phyloP scores from a whole-genome alignment of 495 filamentous ascomycete species.

The Hypomontagnella monticulosa region DNA sequence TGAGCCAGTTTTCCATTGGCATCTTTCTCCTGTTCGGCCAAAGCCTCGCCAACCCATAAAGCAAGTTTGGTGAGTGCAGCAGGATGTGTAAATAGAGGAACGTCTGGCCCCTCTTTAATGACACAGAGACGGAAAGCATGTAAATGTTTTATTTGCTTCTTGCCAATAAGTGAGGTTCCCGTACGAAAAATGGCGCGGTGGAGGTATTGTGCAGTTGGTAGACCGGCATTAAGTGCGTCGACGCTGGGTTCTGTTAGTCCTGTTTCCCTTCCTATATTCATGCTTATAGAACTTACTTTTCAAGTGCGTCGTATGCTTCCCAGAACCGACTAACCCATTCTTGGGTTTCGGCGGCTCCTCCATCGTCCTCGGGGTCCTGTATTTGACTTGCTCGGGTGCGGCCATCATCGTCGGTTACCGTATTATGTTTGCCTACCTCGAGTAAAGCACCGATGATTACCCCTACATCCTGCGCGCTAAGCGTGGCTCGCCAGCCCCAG shows the following conservation, averaged over 20 bases:
- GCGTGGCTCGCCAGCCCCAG: constrained; percentile 97
- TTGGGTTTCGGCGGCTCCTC: constrained; percentile 61
- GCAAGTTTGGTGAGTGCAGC: constrained; percentile 92
- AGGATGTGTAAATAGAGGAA: constrained; percentile 87
- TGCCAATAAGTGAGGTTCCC: constrained; percentile 87
- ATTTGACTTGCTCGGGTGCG: constrained; percentile 49
- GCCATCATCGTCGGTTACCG: constrained; percentile 45
- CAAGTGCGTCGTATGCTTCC: constrained; percentile 91
- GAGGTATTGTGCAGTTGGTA: constrained; percentile 87
- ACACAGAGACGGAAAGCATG: constrained; percentile 93
- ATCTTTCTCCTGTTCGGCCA: constrained; percentile 86
- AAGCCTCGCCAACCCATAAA: constrained; percentile 92
- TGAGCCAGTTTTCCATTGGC: constrained; percentile 71
- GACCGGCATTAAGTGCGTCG: constrained; percentile 75
- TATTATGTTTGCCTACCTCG: constrained; percentile 77
- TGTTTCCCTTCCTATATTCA: constrained; percentile 22
- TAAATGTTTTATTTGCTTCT: constrained; percentile 91
- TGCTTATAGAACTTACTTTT: constrained; percentile 61
- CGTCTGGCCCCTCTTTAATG: constrained; percentile 93
- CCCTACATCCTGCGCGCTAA: constrained; percentile 90
- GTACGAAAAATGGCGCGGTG: constrained; percentile 94
- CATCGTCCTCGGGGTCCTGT: constrained; percentile 55
- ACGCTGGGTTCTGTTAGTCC: constrained; percentile 66
- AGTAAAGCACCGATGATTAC: constrained; percentile 90
- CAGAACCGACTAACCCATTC: constrained; percentile 85